These are phyloP conservation scores for Lantana camara DNA, from an alignment of 257 asterid genomes.

Conservation along the genomic window DNA sequence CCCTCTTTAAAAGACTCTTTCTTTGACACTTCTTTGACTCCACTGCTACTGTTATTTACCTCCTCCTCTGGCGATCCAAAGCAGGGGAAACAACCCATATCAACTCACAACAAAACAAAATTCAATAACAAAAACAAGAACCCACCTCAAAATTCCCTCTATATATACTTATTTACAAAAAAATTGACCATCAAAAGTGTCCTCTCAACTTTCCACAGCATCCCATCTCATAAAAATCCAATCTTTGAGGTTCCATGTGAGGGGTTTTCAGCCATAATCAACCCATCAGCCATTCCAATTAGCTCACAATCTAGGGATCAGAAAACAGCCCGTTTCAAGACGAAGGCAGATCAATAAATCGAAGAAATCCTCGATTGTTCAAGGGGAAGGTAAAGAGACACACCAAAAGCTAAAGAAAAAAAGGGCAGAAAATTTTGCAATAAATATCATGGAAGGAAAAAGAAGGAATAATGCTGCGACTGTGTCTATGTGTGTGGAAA, in stretches of 20 bases:
- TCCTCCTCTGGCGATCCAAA: slow-evolving; percentile 75
- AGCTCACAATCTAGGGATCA: slow-evolving; percentile 49
- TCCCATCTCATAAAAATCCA: slow-evolving; percentile 57
- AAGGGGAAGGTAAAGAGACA: slow-evolving; percentile 31
- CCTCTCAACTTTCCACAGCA: slow-evolving; percentile 39
- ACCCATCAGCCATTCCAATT: slow-evolving; percentile 46
- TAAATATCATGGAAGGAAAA: neutral
- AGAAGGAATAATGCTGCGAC: slow-evolving; percentile 22
- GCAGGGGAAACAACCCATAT: slow-evolving; percentile 88
- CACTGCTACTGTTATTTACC: slow-evolving; percentile 38
- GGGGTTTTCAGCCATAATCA: slow-evolving; percentile 42
- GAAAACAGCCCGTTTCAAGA: slow-evolving; percentile 28
- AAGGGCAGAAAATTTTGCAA: slow-evolving; percentile 23
- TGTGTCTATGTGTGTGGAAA: slow-evolving; percentile 30
- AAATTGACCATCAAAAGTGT: slow-evolving; percentile 33
- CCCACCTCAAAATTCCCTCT: slow-evolving; percentile 46
- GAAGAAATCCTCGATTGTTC: slow-evolving; percentile 56
- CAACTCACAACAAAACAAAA: slow-evolving; percentile 30
- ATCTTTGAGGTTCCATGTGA: slow-evolving; percentile 32
- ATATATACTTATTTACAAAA: slow-evolving; percentile 15
- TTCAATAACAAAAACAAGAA: slow-evolving; percentile 23
- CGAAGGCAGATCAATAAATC: slow-evolving; percentile 54
- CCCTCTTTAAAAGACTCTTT: slow-evolving; percentile 71
- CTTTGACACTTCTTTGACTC: slow-evolving; percentile 59
- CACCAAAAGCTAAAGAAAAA: slow-evolving; percentile 6